Percentiles rank a stretch among this genome's conserved stretches.
Conservation (phyloP, 176 grass and related monocot species). For the Bothriochloa decipiens region DNA sequence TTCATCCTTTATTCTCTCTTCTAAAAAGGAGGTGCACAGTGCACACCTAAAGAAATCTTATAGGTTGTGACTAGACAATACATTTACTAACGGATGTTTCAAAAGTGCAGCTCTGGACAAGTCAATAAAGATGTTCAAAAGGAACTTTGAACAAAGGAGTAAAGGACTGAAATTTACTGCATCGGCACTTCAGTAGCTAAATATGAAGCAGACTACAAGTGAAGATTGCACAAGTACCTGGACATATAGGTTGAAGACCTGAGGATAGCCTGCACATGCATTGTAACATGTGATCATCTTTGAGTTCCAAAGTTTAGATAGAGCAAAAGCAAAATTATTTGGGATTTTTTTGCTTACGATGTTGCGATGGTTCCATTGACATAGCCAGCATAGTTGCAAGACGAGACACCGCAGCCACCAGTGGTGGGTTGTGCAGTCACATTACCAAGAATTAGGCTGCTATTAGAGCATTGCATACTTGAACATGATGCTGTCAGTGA, state of each 20-base stretch:
- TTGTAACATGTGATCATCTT: constrained; percentile 17
- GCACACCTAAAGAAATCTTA: background rate
- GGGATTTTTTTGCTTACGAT: constrained; percentile 53
- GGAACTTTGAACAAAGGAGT: constrained; percentile 18
- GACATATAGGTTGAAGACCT: constrained; percentile 75
- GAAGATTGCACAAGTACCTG: constrained; percentile 60
- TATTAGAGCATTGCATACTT: constrained; percentile 89
- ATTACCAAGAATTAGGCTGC: constrained; percentile 86
- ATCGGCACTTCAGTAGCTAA: background rate
- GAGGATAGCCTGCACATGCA: constrained; percentile 62
- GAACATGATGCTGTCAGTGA: constrained; percentile 73
- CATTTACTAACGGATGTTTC: background rate
- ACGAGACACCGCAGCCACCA: constrained; percentile 82
- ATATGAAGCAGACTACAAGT: too few species aligned
- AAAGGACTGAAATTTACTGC: constrained; percentile 7
- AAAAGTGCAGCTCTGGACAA: background rate
- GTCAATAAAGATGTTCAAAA: constrained; percentile 13
- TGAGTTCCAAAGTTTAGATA: background rate
- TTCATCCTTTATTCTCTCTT: background rate
- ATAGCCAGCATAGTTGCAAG: constrained; percentile 82
- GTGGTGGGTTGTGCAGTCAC: constrained; percentile 58
- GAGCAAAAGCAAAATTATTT: constrained; percentile 15
- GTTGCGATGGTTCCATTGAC: constrained; percentile 81
- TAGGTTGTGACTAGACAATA: constrained; percentile 12
- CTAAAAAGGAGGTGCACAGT: background rate